These are phyloP conservation scores for Aureobasidium pullulans DNA, from an alignment of 2,329 filamentous ascomycete species.

Conservation along the genomic window DNA sequence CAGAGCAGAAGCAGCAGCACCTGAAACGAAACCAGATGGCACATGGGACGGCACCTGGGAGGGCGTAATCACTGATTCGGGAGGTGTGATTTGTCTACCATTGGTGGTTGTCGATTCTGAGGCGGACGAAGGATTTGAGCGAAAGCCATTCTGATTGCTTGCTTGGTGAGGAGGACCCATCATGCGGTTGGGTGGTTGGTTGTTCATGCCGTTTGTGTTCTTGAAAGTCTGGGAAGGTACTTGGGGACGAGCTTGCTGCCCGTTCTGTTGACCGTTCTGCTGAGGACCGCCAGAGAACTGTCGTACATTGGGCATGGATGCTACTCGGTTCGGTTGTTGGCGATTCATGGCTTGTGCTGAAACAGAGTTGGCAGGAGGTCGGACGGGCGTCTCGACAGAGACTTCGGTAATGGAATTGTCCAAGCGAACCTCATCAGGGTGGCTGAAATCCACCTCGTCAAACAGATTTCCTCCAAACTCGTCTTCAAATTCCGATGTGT, in stretches of 20 bases:
- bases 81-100: conserved; percentile 13
- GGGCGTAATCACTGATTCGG: conserved; percentile 1
- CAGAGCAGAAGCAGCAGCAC: conserved; percentile 35
- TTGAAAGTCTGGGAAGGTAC: conserved; percentile 20
- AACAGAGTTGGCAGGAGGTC: conserved; percentile 14
- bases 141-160: conserved; percentile 18
- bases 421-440: conserved; percentile 69
- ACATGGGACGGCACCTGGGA: conserved; percentile 24
- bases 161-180: conserved; percentile 15
- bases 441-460: conserved; percentile 52
- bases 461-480: conserved; percentile 48
- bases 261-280: conserved; percentile 22
- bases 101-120: conserved; percentile 22
- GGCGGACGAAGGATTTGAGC: conserved; percentile 27
- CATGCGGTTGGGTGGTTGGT: conserved; percentile 18
- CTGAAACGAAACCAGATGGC: conserved; percentile 40
- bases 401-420: conserved; percentile 25
- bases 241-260: conserved; percentile 19
- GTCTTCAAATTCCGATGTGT: conserved; percentile 42
- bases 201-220: conserved; percentile 24
- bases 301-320: conserved; percentile 24
- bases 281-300: conserved; percentile 1
- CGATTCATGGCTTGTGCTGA: conserved; percentile 19
- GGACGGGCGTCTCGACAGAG: conserved; percentile 19
- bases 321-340: conserved; percentile 19